Percentiles rank a stretch among this genome's conserved stretches.
These are phyloP conservation scores for Pharnaceum exiguum DNA, from an alignment of 148 eudicot species.

Conservation along the genomic window DNA sequence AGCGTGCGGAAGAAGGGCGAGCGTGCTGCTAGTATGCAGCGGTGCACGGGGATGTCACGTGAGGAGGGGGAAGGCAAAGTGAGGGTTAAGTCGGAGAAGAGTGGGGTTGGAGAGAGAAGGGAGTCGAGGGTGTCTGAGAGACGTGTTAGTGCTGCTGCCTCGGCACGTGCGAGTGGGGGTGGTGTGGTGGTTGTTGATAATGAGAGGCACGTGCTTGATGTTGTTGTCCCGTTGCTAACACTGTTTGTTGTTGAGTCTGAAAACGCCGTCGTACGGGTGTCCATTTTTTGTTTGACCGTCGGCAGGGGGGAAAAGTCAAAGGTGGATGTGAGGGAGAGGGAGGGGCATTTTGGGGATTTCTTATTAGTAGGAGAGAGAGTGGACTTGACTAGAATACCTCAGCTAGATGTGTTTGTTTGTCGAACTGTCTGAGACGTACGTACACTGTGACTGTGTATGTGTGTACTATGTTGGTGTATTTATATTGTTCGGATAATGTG, in stretches of 20 bases:
- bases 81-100: constrained; percentile 48
- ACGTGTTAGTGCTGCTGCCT: constrained; percentile 34
- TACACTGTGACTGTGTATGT: too few species aligned
- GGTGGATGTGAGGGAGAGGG: background rate
- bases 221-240: constrained; percentile 56
- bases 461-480: too few species aligned
- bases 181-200: constrained; percentile 25
- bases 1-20: constrained; percentile 43
- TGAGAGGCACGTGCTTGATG: constrained; percentile 29
- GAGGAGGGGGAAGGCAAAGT: constrained; percentile 31
- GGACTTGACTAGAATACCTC: too few species aligned
- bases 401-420: background rate
- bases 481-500: too few species aligned
- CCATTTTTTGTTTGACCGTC: constrained; percentile 11
- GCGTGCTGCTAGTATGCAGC: constrained; percentile 66
- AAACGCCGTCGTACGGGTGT: constrained; percentile 29
- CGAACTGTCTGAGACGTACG: too few species aligned
- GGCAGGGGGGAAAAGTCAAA: constrained; percentile 4
- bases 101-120: constrained; percentile 5
- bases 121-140: constrained; percentile 62
- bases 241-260: constrained; percentile 80
- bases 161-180: constrained; percentile 7
- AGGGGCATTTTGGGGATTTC: too few species aligned
- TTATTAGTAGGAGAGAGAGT: background rate
- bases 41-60: constrained; percentile 56